phyloP scores from a whole-genome alignment of 2,329 filamentous ascomycete species.

The Scedosporium aurantiacum region DNA sequence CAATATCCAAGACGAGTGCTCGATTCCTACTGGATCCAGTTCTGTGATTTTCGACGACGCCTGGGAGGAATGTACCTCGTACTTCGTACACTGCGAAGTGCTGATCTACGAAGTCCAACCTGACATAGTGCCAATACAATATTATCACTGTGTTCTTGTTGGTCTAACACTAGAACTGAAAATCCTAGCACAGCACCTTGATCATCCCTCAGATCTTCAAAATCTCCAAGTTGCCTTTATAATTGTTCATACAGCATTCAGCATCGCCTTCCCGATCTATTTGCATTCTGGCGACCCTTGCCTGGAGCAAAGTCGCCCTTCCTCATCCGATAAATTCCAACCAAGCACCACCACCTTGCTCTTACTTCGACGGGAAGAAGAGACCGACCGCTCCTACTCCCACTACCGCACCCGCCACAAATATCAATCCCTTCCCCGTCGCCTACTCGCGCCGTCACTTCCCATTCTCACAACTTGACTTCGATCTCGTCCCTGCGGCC shows the following conservation, averaged over 20 bases:
- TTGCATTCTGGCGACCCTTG: slow-evolving; percentile 3
- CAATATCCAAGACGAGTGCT: too few relatives aligned
- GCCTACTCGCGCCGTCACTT: not conserved
- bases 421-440: not conserved
- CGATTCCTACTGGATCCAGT: too few relatives aligned
- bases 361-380: not conserved
- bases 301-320: slow-evolving; percentile 6
- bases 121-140: too few relatives aligned
- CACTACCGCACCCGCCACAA: not conserved
- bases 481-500: not conserved
- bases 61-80: too few relatives aligned
- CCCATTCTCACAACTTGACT: not conserved
- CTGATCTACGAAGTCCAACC: too few relatives aligned
- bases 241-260: not conserved
- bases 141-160: not conserved
- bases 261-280: not conserved
- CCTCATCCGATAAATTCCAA: not conserved
- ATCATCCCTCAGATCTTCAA: not conserved
- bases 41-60: too few relatives aligned
- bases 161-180: not conserved
- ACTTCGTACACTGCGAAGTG: too few relatives aligned
- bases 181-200: not conserved
- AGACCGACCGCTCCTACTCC: not conserved
- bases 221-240: not conserved
- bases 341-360: not conserved